Evolutionary conservation across 108 stramenopile genomes (phyloP).

Genomic region (Cyclotella atomus): DNA sequence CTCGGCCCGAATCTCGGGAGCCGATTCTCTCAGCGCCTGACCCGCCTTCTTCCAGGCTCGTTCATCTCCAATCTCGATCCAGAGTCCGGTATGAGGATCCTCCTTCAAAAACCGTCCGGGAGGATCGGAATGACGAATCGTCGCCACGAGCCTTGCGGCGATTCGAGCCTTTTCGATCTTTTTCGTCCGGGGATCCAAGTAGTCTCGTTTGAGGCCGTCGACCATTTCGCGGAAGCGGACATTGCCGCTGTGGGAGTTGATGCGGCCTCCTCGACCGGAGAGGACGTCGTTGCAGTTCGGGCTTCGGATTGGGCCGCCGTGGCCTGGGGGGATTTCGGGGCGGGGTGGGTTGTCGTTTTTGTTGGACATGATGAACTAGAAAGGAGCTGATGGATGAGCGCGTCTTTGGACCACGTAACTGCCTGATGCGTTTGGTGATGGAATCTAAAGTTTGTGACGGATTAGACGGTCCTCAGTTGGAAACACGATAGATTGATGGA

Average conservation of each 20-base stretch:
- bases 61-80: constrained; percentile 89
- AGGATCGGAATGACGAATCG: constrained; percentile 70
- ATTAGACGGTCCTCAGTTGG: background rate
- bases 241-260: constrained; percentile 89
- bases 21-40: constrained; percentile 85
- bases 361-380: background rate
- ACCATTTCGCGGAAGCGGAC: constrained; percentile 81
- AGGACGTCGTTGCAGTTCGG: constrained; percentile 79
- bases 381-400: too few species aligned
- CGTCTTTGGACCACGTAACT: too few species aligned
- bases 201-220: constrained; percentile 62
- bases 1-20: constrained; percentile 75
- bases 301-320: constrained; percentile 39
- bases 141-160: constrained; percentile 68
- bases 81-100: constrained; percentile 64
- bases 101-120: constrained; percentile 87
- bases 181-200: constrained; percentile 74
- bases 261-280: constrained; percentile 86
- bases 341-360: constrained; percentile 29
- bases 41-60: constrained; percentile 88
- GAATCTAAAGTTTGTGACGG: too few species aligned
- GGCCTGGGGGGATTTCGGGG: constrained; percentile 35
- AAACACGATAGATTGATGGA: background rate
- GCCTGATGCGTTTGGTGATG: background rate
- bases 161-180: constrained; percentile 88